phyloP scores from a whole-genome alignment of 805 yeast genomes.

The Sugiyamaella floridensis region DNA sequence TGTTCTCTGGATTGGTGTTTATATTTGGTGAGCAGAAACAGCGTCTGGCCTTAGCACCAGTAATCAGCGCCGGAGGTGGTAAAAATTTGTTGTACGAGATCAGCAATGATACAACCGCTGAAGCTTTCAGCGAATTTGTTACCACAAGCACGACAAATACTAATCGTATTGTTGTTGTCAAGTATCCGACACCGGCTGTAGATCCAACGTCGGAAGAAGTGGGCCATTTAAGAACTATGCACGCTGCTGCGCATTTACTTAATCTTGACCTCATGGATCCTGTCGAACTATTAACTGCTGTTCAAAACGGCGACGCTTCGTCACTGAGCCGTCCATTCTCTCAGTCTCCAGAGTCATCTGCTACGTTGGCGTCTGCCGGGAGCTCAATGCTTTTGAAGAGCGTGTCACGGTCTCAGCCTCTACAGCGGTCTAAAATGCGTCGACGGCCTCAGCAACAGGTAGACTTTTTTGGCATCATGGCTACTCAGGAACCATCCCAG shows the following conservation, averaged over 20 bases:
- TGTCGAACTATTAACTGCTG: conserved; percentile 27
- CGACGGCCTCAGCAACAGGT: background rate
- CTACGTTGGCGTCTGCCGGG: background rate
- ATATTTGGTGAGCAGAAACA: conserved; percentile 23
- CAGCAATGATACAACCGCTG: background rate
- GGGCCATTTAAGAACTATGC: conserved; percentile 12
- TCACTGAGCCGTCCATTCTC: background rate
- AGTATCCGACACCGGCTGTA: conserved; percentile 11
- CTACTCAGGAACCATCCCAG: background rate
- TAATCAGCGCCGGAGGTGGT: conserved; percentile 27
- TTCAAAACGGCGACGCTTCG: conserved; percentile 16
- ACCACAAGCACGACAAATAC: background rate
- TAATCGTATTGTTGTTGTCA: conserved; percentile 7
- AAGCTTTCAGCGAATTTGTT: background rate
- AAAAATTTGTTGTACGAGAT: conserved; percentile 3
- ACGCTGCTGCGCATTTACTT: conserved; percentile 18
- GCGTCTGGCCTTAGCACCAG: conserved; percentile 19
- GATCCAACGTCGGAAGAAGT: conserved; percentile 4
- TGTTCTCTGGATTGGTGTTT: conserved; percentile 25
- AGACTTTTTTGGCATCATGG: background rate
- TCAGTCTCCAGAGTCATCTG: background rate
- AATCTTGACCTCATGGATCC: conserved; percentile 22
- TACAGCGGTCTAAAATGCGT: background rate
- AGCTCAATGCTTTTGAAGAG: conserved; percentile 1
- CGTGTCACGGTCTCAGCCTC: background rate